Evolutionary conservation across 305 asterid genomes (phyloP).

Genomic region (Ruellia speciosa): DNA sequence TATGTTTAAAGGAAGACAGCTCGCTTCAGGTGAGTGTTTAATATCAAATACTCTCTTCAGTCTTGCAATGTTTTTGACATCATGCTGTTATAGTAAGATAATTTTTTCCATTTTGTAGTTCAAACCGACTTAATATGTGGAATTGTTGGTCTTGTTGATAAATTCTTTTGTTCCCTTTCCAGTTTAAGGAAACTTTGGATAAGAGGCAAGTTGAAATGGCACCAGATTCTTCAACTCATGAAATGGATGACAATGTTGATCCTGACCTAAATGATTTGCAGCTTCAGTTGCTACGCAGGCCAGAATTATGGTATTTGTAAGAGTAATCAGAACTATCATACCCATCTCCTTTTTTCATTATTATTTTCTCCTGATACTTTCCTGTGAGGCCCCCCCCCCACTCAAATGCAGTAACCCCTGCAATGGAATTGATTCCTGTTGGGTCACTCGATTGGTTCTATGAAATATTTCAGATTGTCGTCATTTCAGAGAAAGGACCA

Average conservation of each 20-base stretch:
- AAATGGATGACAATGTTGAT: constrained; percentile 29
- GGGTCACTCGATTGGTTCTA: constrained; percentile 11
- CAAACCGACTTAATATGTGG: constrained; percentile 1
- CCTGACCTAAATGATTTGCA: constrained; percentile 34
- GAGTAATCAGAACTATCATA: constrained; percentile 36
- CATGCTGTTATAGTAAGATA: constrained; percentile 8
- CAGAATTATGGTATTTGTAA: constrained; percentile 77
- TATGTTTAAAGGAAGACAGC: constrained; percentile 40
- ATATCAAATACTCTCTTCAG: background rate
- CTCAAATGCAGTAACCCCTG: constrained; percentile 4
- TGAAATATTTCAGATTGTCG: constrained; percentile 45
- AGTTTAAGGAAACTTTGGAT: constrained; percentile 46
- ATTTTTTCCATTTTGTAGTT: background rate
- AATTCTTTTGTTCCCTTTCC: constrained; percentile 17
- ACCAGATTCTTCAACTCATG: constrained; percentile 30
- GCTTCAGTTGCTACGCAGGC: constrained; percentile 40
- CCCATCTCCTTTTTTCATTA: background rate
- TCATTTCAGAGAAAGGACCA: constrained; percentile 34
- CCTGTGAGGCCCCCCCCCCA: too few relatives aligned
- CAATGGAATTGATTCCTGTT: constrained; percentile 11
- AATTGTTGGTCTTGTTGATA: constrained; percentile 20
- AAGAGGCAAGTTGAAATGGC: constrained; percentile 27
- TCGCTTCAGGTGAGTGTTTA: constrained; percentile 35
- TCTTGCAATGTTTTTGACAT: constrained; percentile 1
- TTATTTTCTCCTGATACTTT: background rate